These are phyloP conservation scores for Metschnikowia borealis DNA, from an alignment of 805 yeast species.

Conservation along the genomic window DNA sequence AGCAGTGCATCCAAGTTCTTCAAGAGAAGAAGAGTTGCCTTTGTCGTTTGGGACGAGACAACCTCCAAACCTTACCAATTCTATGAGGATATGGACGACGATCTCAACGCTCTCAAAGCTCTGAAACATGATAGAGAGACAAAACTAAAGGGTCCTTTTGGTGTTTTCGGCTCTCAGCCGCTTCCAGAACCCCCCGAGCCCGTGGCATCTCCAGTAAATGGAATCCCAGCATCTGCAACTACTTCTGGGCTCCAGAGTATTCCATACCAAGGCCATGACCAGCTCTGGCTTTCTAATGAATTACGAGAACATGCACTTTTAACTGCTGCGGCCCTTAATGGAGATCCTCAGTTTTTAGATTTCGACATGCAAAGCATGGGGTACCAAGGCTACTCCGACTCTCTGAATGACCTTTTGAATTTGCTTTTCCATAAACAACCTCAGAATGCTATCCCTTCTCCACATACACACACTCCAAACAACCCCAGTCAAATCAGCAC, in stretches of 20 bases:
- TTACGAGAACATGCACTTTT: conserved; percentile 66
- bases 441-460: conserved; percentile 1
- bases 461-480: conserved; percentile 1
- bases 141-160: conserved; percentile 71
- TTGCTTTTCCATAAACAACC: conserved; percentile 48
- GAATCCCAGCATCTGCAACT: neutral
- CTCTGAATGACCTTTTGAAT: conserved; percentile 47
- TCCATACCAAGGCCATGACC: conserved; percentile 33
- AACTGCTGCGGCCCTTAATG: conserved; percentile 67
- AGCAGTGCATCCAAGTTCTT: conserved; percentile 40
- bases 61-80: conserved; percentile 49
- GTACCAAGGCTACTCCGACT: conserved; percentile 13
- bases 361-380: conserved; percentile 30
- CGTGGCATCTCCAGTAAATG: neutral
- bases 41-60: conserved; percentile 64
- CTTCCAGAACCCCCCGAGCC: neutral
- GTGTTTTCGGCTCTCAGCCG: conserved; percentile 48
- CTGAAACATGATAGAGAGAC: conserved; percentile 37
- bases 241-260: neutral
- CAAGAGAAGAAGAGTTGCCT: conserved; percentile 68
- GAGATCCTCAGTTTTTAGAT: conserved; percentile 56
- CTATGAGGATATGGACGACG: conserved; percentile 82
- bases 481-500: conserved; percentile 4
- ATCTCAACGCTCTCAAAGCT: conserved; percentile 42
- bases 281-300: conserved; percentile 69